Base-by-base conservation (phyloP, 257 asterid species). In the Handroanthus guayacan region DNA sequence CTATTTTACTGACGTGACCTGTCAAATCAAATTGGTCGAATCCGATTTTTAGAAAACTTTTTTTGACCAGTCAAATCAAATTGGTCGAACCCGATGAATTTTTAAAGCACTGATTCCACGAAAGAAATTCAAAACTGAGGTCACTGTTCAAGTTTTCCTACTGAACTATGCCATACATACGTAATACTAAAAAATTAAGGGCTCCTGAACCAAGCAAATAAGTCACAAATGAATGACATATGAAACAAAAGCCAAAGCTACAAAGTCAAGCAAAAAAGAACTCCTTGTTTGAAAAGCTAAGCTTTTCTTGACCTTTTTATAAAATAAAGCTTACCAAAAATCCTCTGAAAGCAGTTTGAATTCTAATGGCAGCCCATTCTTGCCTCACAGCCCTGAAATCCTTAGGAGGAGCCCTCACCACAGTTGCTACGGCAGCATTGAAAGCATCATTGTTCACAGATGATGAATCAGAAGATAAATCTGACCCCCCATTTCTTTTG, bases 331-430 rank as follows among this genome's bases (percentile, higher is more conserved):
- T 80, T 56, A 95, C 98, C 96, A 95, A 79, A 67, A 95, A 95
- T 14, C 94, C 99, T 79, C 97, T 89, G 82, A 95, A 92, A 20
- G 97, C 88, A 73, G 97, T 89, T 83, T 95, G 97, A 81, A 95
- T 92, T 73, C 97, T 86, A 48, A 92, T 92, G 74, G 98, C 97
- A 52, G 97, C 98, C 97, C 98, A 95, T 86, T 95, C 97, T 79
- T 88, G 86, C 82, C 87, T 87, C 12, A 95, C 97, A 66, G 63
- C 92, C 79, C 72, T 86, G 81, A 95, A 95, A 81, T 92, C 98
- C 62, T 89, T 92, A 6, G 97, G 97, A 77, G 89, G 92, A 64
- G 98, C 98, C 69, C 98, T 84, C 5, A 91, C 96, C n/a, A 95
- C 97, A 62, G 97, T 80, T 18, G 96, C 96, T 41, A 91, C 89